Percentiles rank a stretch among this genome's conserved stretches.
Conservation (phyloP, 441 rosid species). For the Adansonia grandidieri region DNA sequence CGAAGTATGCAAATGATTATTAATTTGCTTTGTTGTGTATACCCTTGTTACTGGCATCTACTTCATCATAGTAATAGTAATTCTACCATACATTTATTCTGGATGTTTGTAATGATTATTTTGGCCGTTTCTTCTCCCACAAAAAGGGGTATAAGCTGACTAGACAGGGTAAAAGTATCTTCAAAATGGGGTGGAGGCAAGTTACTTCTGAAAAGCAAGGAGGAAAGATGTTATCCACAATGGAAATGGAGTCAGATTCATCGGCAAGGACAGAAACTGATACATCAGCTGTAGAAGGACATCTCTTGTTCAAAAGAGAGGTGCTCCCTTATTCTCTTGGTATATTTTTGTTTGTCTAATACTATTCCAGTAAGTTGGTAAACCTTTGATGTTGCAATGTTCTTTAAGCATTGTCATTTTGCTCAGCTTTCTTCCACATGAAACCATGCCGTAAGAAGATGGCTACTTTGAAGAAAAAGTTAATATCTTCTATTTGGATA, state of each 20-base stretch:
- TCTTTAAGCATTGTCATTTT: too few species aligned
- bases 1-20: background rate
- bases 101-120: background rate
- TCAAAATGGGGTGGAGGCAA: slow-evolving; percentile 79
- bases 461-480: background rate
- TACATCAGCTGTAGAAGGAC: slow-evolving; percentile 40
- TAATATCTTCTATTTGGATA: background rate
- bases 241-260: slow-evolving; percentile 25
- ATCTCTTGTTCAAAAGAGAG: slow-evolving; percentile 67
- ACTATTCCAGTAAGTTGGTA: background rate
- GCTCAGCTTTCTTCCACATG: background rate
- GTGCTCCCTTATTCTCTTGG: slow-evolving; percentile 35
- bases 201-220: slow-evolving; percentile 57
- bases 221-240: slow-evolving; percentile 71
- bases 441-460: background rate
- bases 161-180: slow-evolving; percentile 73
- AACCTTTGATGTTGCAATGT: background rate
- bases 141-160: slow-evolving; percentile 85
- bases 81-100: background rate
- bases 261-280: slow-evolving; percentile 36
- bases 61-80: background rate
- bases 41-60: background rate
- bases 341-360: background rate
- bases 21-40: background rate
- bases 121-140: slow-evolving; percentile 15